Evolutionary conservation across 257 asterid genomes (phyloP), one percentile per base, ranked within the genome.

Genomic region (Nicotiana obtusifolia): DNA sequence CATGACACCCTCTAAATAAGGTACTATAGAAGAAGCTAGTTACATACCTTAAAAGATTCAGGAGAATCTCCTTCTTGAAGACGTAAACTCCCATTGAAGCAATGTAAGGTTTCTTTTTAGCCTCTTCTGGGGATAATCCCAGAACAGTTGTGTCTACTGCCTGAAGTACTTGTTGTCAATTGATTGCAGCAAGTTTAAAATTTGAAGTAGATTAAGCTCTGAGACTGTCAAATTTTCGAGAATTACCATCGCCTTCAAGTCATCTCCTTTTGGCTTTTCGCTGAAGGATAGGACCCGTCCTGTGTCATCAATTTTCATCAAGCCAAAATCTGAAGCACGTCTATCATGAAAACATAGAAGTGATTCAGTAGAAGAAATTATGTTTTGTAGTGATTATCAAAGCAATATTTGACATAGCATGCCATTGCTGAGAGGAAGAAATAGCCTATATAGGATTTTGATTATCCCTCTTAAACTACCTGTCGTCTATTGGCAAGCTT

Each of bases 21-120:
- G 78, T 14, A 73, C 62, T 73, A 24, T 24, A 15, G 24, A 47
- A 47, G 77, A 35, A 37, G 26, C n/a, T 73, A 26, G 28, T 14
- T 47, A 31, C 76, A 64, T 87, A 90, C 99, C 99, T 93, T 87
- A 93, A 81, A 76, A 92, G 94, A 87, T 93, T 95, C 80, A 95
- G 84, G 89, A 95, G 99, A 84, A 93, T 92, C 19, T 95, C 99
- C 89, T 95, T 93, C 89, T 95, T 95, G 84, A 95, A 95, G 89
- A 95, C 97, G 64, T 95, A 95, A 60, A 95, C 97, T 83, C 99
- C 99, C 99, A 95, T 95, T 9, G 99, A 95, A 83, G 99, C 99
- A 83, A 95, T 94, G 69, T 90, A 95, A 84, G 99, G 98, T 83
- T 94, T 95, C 93, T 91, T 86, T 71, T 87, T 84, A 66, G 99